Percentiles rank a stretch among this genome's conserved stretches.
These are phyloP conservation scores for Castanea crenata DNA, from an alignment of 306 rosid genomes.

Conservation along the genomic window DNA sequence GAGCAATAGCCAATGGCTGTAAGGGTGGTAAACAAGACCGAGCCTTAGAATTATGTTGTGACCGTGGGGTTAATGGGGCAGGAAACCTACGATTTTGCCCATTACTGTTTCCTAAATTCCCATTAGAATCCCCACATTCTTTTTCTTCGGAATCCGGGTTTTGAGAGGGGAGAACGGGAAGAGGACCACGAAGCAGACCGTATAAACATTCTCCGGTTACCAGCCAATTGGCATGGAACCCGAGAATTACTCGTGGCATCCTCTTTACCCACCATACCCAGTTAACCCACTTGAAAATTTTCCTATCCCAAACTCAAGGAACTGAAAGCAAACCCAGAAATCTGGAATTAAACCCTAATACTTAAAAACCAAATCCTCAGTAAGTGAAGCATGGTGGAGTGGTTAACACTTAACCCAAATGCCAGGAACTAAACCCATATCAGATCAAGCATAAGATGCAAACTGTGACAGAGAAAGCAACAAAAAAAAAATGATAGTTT, in stretches of 20 bases:
- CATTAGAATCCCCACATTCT: conserved; percentile 57
- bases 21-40: conserved; percentile 85
- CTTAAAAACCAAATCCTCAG: conserved; percentile 11
- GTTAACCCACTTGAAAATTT: background rate
- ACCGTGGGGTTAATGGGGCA: conserved; percentile 82
- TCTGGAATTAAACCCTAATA: conserved; percentile 17
- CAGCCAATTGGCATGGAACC: conserved; percentile 49
- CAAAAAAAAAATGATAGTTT: background rate
- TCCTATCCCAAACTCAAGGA: background rate
- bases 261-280: conserved; percentile 86
- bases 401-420: conserved; percentile 17
- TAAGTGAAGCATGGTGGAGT: conserved; percentile 13
- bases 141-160: conserved; percentile 43
- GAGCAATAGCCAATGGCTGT: conserved; percentile 90
- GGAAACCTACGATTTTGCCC: conserved; percentile 61
- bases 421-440: conserved; percentile 27
- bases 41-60: conserved; percentile 87
- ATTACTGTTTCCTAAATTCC: conserved; percentile 24
- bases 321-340: conserved; percentile 16
- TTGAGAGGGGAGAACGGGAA: conserved; percentile 52
- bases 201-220: conserved; percentile 72
- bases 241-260: conserved; percentile 47
- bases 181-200: conserved; percentile 94
- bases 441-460: conserved; percentile 45
- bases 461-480: conserved; percentile 6